A percentile compares a stretch with the other conserved stretches of the same genome.
Conservation (phyloP, 2,329 filamentous ascomycete genomes). For the Ascochyta pisi region DNA sequence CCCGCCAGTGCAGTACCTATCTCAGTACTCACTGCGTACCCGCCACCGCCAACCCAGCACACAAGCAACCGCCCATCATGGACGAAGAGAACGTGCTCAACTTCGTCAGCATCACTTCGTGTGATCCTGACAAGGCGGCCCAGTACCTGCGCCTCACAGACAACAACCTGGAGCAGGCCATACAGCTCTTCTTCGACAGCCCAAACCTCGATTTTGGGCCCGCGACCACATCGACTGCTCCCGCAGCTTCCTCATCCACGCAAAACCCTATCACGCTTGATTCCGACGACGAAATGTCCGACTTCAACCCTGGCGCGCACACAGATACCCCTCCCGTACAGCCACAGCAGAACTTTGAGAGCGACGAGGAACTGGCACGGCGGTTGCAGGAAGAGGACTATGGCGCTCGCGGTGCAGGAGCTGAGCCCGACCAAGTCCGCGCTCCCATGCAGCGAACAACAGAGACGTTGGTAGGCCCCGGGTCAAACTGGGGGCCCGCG, state of each 20-base stretch:
- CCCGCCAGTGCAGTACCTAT: slow-evolving; percentile 10
- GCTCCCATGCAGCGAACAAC: slow-evolving; percentile 91
- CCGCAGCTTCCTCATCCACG: slow-evolving; percentile 46
- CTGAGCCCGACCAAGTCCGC: slow-evolving; percentile 68
- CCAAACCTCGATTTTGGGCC: slow-evolving; percentile 69
- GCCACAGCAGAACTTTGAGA: slow-evolving; percentile 64
- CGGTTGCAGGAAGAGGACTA: slow-evolving; percentile 93
- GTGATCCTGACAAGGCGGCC: slow-evolving; percentile 74
- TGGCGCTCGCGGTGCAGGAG: slow-evolving; percentile 53
- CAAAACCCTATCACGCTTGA: slow-evolving; percentile 74
- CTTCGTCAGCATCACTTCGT: slow-evolving; percentile 83
- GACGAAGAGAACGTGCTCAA: slow-evolving; percentile 68
- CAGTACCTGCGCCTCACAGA: slow-evolving; percentile 87
- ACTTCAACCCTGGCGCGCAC: slow-evolving; percentile 52
- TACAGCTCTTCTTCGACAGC: slow-evolving; percentile 89
- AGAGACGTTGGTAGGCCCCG: slow-evolving; percentile 85
- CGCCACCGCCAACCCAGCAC: slow-evolving; percentile 5
- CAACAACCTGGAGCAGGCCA: slow-evolving; percentile 81
- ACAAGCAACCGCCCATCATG: slow-evolving; percentile 33
- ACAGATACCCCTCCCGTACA: slow-evolving; percentile 32
- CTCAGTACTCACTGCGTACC: slow-evolving; percentile 3
- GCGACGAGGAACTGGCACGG: slow-evolving; percentile 92
- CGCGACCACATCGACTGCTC: slow-evolving; percentile 45
- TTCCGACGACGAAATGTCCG: slow-evolving; percentile 72
- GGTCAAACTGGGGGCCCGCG: slow-evolving; percentile 58